Evolutionary conservation across 78 protist species (phyloP), one percentile per base, ranked within the genome.

Genomic region (Dictyostelium citrinum): DNA sequence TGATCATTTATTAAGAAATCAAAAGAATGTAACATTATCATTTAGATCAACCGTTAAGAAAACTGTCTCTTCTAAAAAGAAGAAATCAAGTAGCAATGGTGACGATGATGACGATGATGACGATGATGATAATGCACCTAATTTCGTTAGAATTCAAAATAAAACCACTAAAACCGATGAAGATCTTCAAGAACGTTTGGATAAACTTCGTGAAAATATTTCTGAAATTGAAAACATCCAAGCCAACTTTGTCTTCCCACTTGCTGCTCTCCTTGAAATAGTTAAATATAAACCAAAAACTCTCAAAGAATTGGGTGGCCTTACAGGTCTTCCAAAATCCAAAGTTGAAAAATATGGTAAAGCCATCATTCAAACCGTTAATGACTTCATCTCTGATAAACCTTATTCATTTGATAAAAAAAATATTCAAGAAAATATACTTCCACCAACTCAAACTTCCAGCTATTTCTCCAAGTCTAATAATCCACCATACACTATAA

Each of bases 31-130:
- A 27, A 31, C 43, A 33, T 22, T 70, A 16, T 12, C 35, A 33
- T 33, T 70, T 16, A 70, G 77, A 33, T 31, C 39, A 27, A 27
- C 33, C 6, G 11, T 5, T 10, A 74, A 31, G 8, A 35, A 35
- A 74, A 41, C 58, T 39, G 24, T 3, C 0, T 41, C 49, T 2
- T 1, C 81, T 3, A 11, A 43, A 4, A 64, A 64, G 33, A 29
- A 29, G 29, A 60, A 60, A 60, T 9, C 70, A 58, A 58, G 31
- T 35, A 33, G 12, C 5, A 17, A 37, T 16, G 10, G 49, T 24
- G 45, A 77, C 5, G 68, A 77, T 46, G 68, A 49, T 29, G 82
- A 77, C 14, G 83, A 29, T 29, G 83, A 77, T 29, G 83, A 46
- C 16, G 82, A 76, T 46, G 64, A 76, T 27, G 64, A 45, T 0